Evolutionary conservation across 306 rosid genomes (phyloP), one percentile per base, ranked within the genome.

Genomic region (Amphicarpaea edgeworthii): DNA sequence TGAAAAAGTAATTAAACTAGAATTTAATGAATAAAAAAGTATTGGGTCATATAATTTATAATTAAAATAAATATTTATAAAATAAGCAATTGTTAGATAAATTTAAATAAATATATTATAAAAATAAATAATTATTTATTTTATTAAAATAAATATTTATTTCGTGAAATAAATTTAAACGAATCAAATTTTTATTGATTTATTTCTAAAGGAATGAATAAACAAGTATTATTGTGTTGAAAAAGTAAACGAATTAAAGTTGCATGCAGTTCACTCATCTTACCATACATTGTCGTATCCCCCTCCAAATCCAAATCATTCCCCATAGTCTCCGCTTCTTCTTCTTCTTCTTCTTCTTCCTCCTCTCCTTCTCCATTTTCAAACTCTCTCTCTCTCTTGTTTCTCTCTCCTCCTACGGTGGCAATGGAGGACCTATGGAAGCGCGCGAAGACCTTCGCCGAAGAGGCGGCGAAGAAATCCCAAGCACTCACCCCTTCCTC

Each of bases 381-480:
- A 10, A 50, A 34, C 40, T 5, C 5, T 34, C 8, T 53, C 42
- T 38, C 49, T 66, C 34, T 54, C 59, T 24, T 3, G n/a, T 61
- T 10, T 49, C 69, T 68, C 68, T 66, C 74, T 66, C 74, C 17
- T 28, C 20, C n/a, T n/a, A n/a, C 3, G 11, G 42, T 9, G 46
- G 3, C 34, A 86, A 96, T 96, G 99, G 99, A 96, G 69, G 91
- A 90, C 72, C 61, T 92, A 0, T 96, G 99, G 98, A 90, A 88
- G 77, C 88, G 91, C 81, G 99, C 99, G 3, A 92, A 87, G 80
- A 74, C 77, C 12, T 89, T 96, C 82, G 99, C 99, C 0, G 98
- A 96, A 81, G 99, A 96, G 83, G 93, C 99, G 0, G 98, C 97
- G 3, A 92, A 93, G 90, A 89, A 81, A 50, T 90, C 98, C 2